Evolutionary conservation across 805 yeast species (phyloP).

Genomic region (Tetrapisispora namnaoensis): DNA sequence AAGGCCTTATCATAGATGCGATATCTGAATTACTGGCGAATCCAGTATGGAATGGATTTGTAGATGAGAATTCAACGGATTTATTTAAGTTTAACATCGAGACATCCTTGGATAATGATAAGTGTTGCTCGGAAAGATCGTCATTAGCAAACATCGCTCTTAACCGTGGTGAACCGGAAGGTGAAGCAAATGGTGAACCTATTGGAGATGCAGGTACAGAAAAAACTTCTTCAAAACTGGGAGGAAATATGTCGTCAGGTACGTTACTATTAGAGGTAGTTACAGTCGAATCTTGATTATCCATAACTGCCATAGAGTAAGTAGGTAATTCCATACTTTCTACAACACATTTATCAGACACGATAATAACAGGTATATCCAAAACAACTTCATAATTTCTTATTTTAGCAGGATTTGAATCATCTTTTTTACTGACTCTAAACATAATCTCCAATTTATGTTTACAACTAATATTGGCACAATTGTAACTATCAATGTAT

Average conservation of each 20-base stretch:
- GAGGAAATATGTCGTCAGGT: conserved; percentile 32
- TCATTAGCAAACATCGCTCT: conserved; percentile 9
- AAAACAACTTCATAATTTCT: conserved; percentile 76
- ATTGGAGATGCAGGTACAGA: conserved; percentile 39
- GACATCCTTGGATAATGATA: conserved; percentile 5
- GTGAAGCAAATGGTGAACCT: conserved; percentile 16
- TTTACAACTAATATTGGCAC: conserved; percentile 47
- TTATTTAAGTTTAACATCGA: neutral
- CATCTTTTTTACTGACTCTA: conserved; percentile 55
- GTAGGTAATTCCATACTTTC: conserved; percentile 33
- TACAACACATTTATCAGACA: conserved; percentile 34
- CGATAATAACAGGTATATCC: conserved; percentile 58
- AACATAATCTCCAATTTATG: conserved; percentile 65
- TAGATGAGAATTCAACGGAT: neutral
- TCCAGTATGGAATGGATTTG: neutral
- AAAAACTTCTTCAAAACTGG: conserved; percentile 56
- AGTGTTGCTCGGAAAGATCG: conserved; percentile 13
- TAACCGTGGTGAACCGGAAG: conserved; percentile 13
- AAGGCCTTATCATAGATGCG: neutral
- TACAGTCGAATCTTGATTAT: conserved; percentile 3
- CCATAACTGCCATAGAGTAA: conserved; percentile 20
- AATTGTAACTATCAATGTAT: conserved; percentile 52
- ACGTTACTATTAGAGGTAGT: neutral
- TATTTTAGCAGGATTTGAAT: conserved; percentile 36
- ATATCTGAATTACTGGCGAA: neutral